These are phyloP conservation scores for Xylaria digitata DNA, from an alignment of 2,329 filamentous ascomycete species.

Conservation along the genomic window DNA sequence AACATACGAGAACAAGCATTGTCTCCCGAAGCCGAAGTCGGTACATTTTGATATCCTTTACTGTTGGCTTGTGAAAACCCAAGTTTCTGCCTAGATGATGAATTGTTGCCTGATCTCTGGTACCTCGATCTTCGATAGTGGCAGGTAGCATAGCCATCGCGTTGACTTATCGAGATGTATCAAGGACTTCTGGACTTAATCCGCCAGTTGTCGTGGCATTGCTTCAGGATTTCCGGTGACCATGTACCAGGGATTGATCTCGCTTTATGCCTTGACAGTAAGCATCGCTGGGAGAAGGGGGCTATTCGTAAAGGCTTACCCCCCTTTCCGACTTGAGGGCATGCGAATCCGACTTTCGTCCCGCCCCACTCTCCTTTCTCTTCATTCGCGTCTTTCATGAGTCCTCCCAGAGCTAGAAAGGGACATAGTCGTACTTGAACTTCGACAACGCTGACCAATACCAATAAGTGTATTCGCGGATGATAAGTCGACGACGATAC, in stretches of 20 bases:
- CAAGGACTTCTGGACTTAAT: not conserved
- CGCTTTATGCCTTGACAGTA: slow-evolving; percentile 18
- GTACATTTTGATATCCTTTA: not conserved
- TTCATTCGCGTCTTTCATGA: not conserved
- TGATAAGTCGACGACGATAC: slow-evolving; percentile 1
- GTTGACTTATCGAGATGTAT: slow-evolving; percentile 1
- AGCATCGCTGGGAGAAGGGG: slow-evolving; percentile 5
- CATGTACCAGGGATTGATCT: not conserved
- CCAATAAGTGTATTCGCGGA: not conserved
- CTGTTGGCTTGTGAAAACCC: not conserved
- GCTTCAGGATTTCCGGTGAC: not conserved
- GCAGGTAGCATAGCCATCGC: slow-evolving; percentile 21
- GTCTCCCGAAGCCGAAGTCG: not conserved
- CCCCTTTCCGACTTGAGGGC: slow-evolving; percentile 4
- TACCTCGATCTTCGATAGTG: not conserved
- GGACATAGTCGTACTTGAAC: not conserved
- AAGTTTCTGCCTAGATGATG: not conserved
- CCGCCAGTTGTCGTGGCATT: not conserved
- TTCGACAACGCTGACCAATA: not conserved
- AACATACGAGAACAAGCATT: slow-evolving; percentile 6
- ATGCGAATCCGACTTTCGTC: not conserved
- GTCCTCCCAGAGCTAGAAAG: not conserved
- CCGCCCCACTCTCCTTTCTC: slow-evolving; percentile 3
- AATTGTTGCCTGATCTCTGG: slow-evolving; percentile 24
- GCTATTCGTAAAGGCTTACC: not conserved